These are phyloP conservation scores for Aureobasidium subglaciale DNA, from an alignment of 2,329 filamentous ascomycete genomes.

Conservation along the genomic window DNA sequence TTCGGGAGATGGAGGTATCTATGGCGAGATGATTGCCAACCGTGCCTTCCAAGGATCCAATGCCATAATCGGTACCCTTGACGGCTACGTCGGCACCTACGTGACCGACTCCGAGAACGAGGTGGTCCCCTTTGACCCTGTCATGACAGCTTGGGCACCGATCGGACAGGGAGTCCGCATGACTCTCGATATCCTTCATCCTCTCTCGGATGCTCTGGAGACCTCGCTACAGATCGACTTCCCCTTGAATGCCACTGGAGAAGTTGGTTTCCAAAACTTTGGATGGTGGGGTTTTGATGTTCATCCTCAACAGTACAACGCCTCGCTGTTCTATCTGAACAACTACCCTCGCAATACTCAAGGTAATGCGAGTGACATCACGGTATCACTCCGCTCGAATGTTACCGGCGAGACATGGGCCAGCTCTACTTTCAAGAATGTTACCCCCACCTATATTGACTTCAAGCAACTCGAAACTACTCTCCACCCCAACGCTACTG, in stretches of 20 bases:
- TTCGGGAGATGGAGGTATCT: slow-evolving; percentile 65
- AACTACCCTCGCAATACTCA: slow-evolving; percentile 26
- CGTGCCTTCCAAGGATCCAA: slow-evolving; percentile 55
- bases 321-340: slow-evolving; percentile 44
- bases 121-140: slow-evolving; percentile 26
- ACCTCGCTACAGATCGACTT: slow-evolving; percentile 37
- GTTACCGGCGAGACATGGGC: slow-evolving; percentile 38
- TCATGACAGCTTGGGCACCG: slow-evolving; percentile 23
- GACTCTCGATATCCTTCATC: slow-evolving; percentile 34
- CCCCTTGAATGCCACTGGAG: slow-evolving; percentile 30
- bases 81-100: slow-evolving; percentile 21
- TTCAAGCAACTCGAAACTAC: slow-evolving; percentile 28
- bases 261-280: slow-evolving; percentile 42
- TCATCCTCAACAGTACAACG: slow-evolving; percentile 40
- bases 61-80: slow-evolving; percentile 17
- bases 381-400: slow-evolving; percentile 34
- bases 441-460: slow-evolving; percentile 17
- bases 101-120: slow-evolving; percentile 24
- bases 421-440: slow-evolving; percentile 23
- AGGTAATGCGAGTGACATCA: slow-evolving; percentile 32
- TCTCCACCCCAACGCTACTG: slow-evolving; percentile 37
- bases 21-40: slow-evolving; percentile 64
- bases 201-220: slow-evolving; percentile 40
- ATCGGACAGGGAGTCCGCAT: slow-evolving; percentile 29
- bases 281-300: slow-evolving; percentile 49